A percentile compares a stretch with the other conserved stretches of the same genome.
These are phyloP conservation scores for Eucalyptus sp. DNA, from an alignment of 345 rosid genomes.

Conservation along the genomic window DNA sequence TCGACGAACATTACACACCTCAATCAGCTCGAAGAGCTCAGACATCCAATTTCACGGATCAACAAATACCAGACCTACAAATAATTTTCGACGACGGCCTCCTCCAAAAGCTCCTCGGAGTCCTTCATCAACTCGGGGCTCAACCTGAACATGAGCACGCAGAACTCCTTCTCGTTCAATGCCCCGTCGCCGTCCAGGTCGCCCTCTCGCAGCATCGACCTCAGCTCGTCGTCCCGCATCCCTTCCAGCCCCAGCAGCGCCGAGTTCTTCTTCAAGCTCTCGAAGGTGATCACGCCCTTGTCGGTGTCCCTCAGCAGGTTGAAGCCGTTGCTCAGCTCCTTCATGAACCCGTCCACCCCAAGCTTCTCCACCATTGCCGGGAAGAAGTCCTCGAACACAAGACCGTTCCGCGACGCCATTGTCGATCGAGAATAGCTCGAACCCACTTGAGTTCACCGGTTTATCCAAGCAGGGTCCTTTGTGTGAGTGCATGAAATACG, in stretches of 20 bases:
- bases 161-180: slow-evolving; percentile 41
- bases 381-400: slow-evolving; percentile 44
- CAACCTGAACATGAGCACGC: slow-evolving; percentile 50
- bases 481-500: background rate
- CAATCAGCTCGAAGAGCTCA: background rate
- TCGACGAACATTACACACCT: background rate
- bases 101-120: slow-evolving; percentile 16
- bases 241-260: slow-evolving; percentile 27
- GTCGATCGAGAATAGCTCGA: background rate
- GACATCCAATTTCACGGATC: background rate
- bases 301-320: slow-evolving; percentile 27
- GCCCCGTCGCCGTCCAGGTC: slow-evolving; percentile 52
- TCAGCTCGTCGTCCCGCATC: slow-evolving; percentile 37
- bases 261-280: slow-evolving; percentile 44
- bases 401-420: background rate
- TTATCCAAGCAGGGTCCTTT: background rate
- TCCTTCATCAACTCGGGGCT: slow-evolving; percentile 40
- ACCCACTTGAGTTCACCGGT: background rate
- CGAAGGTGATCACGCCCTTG: slow-evolving; percentile 34
- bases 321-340: slow-evolving; percentile 44
- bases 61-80: background rate
- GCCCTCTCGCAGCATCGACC: slow-evolving; percentile 47
- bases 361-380: slow-evolving; percentile 47
- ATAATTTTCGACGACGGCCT: slow-evolving; percentile 8
- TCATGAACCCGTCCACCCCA: slow-evolving; percentile 48